phyloP scores from a whole-genome alignment of 2,329 filamentous ascomycete species.

The Trichoderma simmonsii region DNA sequence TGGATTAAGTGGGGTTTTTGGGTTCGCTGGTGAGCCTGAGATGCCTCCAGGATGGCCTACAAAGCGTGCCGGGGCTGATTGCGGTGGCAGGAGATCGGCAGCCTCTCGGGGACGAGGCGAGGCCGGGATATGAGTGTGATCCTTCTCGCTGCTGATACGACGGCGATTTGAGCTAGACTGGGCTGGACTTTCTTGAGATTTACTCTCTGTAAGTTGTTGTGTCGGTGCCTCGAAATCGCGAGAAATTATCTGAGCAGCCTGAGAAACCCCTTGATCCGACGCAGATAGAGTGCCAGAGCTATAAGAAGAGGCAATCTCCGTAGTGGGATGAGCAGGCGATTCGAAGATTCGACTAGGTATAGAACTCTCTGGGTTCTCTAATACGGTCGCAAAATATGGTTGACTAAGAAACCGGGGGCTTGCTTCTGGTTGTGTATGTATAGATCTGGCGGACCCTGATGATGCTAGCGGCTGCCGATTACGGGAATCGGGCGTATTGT shows the following conservation, averaged over 20 bases:
- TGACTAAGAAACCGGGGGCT: conserved; percentile 15
- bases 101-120: background rate
- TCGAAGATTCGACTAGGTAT: background rate
- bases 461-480: background rate
- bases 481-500: background rate
- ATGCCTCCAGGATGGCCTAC: background rate
- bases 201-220: conserved; percentile 20
- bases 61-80: background rate
- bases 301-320: background rate
- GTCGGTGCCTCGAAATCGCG: conserved; percentile 21
- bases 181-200: conserved; percentile 14
- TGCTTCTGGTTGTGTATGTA: background rate
- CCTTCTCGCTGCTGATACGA: background rate
- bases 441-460: background rate
- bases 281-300: background rate
- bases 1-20: background rate
- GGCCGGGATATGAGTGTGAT: background rate
- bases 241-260: conserved; percentile 30
- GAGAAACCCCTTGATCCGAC: conserved; percentile 22
- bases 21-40: background rate
- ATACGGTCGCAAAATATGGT: background rate
- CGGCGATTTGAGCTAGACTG: background rate
- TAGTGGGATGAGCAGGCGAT: background rate
- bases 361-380: conserved; percentile 11
- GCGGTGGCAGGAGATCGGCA: background rate